Conservation (phyloP, 192 early-diverging fungal genomes). For the Geranomyces michiganensis region DNA sequence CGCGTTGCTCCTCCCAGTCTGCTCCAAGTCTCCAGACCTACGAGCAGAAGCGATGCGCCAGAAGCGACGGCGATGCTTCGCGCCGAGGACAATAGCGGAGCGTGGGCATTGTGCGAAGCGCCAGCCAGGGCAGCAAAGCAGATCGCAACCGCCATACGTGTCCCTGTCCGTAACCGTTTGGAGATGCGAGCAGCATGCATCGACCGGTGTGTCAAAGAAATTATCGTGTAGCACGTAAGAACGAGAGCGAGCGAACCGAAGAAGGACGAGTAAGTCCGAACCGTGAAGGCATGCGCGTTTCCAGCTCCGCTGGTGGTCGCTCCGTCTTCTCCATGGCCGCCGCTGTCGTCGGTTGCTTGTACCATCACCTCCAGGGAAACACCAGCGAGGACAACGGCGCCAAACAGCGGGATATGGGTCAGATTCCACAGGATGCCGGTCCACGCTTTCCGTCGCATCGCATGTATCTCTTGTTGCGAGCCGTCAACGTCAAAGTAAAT, state of each 20-base stretch:
- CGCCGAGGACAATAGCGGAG: neutral
- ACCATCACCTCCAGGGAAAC: neutral
- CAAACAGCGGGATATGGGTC: neutral
- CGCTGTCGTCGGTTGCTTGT: conserved; percentile 1
- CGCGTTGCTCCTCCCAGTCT: neutral
- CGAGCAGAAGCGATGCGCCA: neutral
- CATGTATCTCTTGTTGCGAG: neutral
- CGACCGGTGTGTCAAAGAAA: neutral
- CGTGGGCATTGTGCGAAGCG: no score
- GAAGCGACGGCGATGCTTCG: neutral
- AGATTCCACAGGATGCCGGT: neutral
- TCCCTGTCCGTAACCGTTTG: neutral
- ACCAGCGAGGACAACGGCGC: conserved; percentile 11
- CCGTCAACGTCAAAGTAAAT: conserved; percentile 10
- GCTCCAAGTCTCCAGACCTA: conserved; percentile 5
- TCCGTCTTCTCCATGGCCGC: neutral
- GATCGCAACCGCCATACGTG: neutral
- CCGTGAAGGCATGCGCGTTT: neutral
- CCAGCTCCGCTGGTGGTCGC: neutral
- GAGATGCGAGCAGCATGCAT: neutral
- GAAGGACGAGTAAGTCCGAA: neutral
- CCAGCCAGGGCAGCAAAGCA: neutral
- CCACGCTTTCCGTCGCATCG: neutral
- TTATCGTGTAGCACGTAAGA: neutral
- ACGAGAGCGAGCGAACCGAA: neutral